Evolutionary conservation across 345 rosid species (phyloP), one percentile per base, ranked within the genome.

Genomic region (Abelmoschus esculentus): DNA sequence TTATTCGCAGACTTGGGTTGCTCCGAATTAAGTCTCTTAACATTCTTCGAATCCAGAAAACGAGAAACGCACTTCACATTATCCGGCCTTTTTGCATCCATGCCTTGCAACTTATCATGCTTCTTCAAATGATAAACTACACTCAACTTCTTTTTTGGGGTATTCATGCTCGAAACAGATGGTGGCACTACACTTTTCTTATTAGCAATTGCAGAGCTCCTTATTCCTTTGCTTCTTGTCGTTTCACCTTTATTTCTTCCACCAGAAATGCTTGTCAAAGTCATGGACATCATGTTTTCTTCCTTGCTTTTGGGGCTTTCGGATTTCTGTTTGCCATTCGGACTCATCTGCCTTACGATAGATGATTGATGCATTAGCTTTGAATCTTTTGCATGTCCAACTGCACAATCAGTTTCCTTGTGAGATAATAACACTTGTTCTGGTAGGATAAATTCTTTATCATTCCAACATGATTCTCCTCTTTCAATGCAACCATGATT

Each of bases 201-300:
- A 63, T 68, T 71, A 38, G 58, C 67, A 63, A 44, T 67, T 42
- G 32, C 18, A 15, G 77, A 67, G 75, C 18, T 36, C 64, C 29
- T 75, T 6, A 47, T 65, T 61, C 70, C 75, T 72, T 72, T 72
- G 3, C 42, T 73, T 55, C 50, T 77, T 61, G 46, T 52, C 50
- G 17, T 34, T 66, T 74, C 71, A 36, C 70, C 78, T 64, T 42
- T 74, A 58, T 74, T 75, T 72, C 15, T 70, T 67, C 71, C 58
- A 53, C 59, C 28, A 31, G 84, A 67, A 77, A 31, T 28, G 66
- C 57, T 42, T 10, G 7, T 17, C 57, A 78, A 42, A n/a, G 59
- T 75, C 50, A 22, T 7, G 5, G 72, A 56, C 53, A 40, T 14
- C 19, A 61, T 15, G 28, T 26, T 29, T 34, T 12, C 47, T 63